Evolutionary conservation across 2,329 filamentous ascomycete species (phyloP), one percentile per base, ranked within the genome.

Genomic region (Botrytis elliptica): DNA sequence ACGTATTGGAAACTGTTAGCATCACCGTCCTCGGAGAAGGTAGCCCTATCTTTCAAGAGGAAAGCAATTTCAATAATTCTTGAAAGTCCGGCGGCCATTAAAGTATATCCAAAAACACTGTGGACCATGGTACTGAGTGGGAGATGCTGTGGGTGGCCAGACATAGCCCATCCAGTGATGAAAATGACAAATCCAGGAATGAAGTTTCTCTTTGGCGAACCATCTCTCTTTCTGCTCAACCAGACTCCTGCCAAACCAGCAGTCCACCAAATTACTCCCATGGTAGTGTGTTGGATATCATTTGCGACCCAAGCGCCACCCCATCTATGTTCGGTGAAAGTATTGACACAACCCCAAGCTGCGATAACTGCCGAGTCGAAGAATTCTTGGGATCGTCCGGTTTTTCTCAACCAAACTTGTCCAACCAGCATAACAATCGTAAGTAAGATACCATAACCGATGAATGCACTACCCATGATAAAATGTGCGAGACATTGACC

Each of bases 211-310:
- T 95, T 94, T 14, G 96, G 95, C 60, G 90, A 87, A 70, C 96
- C 95, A 76, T 95, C 90, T 73, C 93, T 90, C 81, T 91, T 93
- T 76, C 90, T 89, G 82, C 94, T 97, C 57, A 99, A 86, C 96
- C 95, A 99, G 70, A 99, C 88, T 60, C 96, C 96, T 18, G 95
- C 88, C 44, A 99, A 85, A 38, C 96, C 96, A 12, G 96, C 95
- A 79, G 91, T 93, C 95, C 95, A 99, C 96, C 96, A 99, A 70
- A 99, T 90, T 75, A 99, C 90, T n/a, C 96, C 96, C 95, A 99
- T 98, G n/a, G 93, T 93, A 0, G 96, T 99, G 83, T 99, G 96
- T 82, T 99, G 95, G 84, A 97, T 90, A 82, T 99, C 96, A 80
- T 98, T 98, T 83, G 89, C 90, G 70, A 92, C 94, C 96, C 96